phyloP scores from a whole-genome alignment of 805 yeast genomes.

The Candida ulmi region DNA sequence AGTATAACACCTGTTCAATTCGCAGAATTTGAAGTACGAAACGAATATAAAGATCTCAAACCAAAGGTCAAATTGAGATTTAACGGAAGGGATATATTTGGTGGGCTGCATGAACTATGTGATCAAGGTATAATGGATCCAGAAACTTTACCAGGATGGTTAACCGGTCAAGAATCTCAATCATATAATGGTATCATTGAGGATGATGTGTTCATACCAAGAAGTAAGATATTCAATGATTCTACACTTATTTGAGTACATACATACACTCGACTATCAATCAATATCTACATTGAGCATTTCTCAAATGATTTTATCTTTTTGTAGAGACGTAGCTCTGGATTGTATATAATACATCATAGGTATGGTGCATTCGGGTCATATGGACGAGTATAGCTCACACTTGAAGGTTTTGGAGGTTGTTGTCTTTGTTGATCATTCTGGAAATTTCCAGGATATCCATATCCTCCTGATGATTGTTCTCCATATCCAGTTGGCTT shows the following conservation, averaged over 20 bases:
- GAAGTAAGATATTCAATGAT: not conserved
- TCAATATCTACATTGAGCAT: too few relatives aligned
- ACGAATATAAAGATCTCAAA: constrained; percentile 19
- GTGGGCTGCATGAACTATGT: constrained; percentile 69
- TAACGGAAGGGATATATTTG: constrained; percentile 69
- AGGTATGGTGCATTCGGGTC: constrained; percentile 18
- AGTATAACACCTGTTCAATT: constrained; percentile 57
- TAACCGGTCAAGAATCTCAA: constrained; percentile 68
- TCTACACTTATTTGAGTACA: not conserved
- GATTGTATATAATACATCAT: too few relatives aligned
- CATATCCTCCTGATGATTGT: not conserved
- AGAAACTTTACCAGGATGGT: constrained; percentile 62
- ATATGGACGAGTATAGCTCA: constrained; percentile 17
- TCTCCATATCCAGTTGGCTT: constrained; percentile 3
- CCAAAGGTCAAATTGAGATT: constrained; percentile 28
- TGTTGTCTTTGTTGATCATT: not conserved
- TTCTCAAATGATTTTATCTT: too few relatives aligned
- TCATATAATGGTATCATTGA: constrained; percentile 37
- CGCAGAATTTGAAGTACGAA: constrained; percentile 39
- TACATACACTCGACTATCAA: not conserved
- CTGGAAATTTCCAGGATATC: not conserved
- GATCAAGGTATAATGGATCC: constrained; percentile 43
- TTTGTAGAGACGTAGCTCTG: not conserved
- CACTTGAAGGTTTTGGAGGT: constrained; percentile 5
- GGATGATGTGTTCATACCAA: constrained; percentile 26